phyloP scores from a whole-genome alignment of 805 yeast genomes.

The Blastobotrys chiropterorum region DNA sequence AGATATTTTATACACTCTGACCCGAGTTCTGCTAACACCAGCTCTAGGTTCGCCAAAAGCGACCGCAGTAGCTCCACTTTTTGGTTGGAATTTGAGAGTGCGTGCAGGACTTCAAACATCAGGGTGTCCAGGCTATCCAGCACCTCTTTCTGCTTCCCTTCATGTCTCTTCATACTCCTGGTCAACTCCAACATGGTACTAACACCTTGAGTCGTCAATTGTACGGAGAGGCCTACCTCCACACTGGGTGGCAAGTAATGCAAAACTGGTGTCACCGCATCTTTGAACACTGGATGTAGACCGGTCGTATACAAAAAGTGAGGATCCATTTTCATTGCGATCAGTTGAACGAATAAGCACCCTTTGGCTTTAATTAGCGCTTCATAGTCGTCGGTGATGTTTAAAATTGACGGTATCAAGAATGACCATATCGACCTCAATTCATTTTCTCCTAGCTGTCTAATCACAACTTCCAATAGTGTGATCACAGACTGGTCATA shows the following conservation, averaged over 20 bases:
- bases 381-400: conserved; percentile 26
- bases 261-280: conserved; percentile 23
- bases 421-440: conserved; percentile 25
- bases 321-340: conserved; percentile 11
- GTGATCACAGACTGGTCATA: conserved; percentile 8
- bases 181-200: conserved; percentile 39
- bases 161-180: not conserved
- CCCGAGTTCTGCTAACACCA: conserved; percentile 16
- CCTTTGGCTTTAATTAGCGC: conserved; percentile 22
- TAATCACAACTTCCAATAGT: conserved; percentile 6
- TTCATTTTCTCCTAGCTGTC: not conserved
- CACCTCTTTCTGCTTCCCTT: not conserved
- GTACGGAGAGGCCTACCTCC: conserved; percentile 13
- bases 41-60: conserved; percentile 12
- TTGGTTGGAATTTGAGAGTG: conserved; percentile 18
- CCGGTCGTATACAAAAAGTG: conserved; percentile 21
- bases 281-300: conserved; percentile 26
- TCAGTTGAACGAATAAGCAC: conserved; percentile 10
- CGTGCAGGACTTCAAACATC: not conserved
- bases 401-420: conserved; percentile 27
- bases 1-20: conserved; percentile 22
- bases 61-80: conserved; percentile 18
- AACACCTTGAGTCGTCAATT: conserved; percentile 31
- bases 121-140: conserved; percentile 8
- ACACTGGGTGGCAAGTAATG: conserved; percentile 30